Base-by-base conservation (phyloP, 2,329 filamentous ascomycete genomes). In the Pseudocercospora pini-densiflorae region DNA sequence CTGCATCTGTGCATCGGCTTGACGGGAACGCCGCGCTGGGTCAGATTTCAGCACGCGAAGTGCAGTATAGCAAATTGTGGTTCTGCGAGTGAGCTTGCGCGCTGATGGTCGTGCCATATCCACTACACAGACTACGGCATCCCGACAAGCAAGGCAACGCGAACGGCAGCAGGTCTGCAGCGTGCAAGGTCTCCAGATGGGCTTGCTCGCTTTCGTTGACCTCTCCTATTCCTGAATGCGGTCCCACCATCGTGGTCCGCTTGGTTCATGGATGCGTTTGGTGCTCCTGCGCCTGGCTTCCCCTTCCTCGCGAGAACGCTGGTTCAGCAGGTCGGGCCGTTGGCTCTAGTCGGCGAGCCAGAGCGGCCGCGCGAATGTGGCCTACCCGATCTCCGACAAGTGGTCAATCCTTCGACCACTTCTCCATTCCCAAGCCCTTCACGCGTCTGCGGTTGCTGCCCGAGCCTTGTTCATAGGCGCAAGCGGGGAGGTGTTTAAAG, bases 41-140 rank as follows among this genome's bases (percentile, higher is more conserved):
- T 51, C 47, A 51, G 47, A 51, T 51, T 51, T 51, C 47, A 19
- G 24, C 47, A 51, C n/a, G 47, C 47, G 47, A 51, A 51, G n/a
- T 51, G 47, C n/a, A 51, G n/a, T 21, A 45, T 45, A 16, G 40
- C 40, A 45, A n/a, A 16, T 5, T 5, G 40, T 45, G 40, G 40
- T 45, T 45, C 40, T 45, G 40, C 40, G 40, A 45, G 40, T 45
- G 40, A 45, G 40, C 8, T 51, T 51, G n/a, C 21, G 5, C 29
- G 47, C 47, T 51, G 19, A 51, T 21, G 19, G 40, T 45, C 47
- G 47, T 27, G 49, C 49, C 49, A 27, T 27, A 53, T 53, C 49
- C 49, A 53, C 49, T 12, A 6, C 47, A 27, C 24, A 27, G 24
- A 27, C 24, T 12, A 33, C 31, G 49, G 21, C 19, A n/a, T 14